Conservation (phyloP, 129 eudicot species). For the Cynara cardunculus region DNA sequence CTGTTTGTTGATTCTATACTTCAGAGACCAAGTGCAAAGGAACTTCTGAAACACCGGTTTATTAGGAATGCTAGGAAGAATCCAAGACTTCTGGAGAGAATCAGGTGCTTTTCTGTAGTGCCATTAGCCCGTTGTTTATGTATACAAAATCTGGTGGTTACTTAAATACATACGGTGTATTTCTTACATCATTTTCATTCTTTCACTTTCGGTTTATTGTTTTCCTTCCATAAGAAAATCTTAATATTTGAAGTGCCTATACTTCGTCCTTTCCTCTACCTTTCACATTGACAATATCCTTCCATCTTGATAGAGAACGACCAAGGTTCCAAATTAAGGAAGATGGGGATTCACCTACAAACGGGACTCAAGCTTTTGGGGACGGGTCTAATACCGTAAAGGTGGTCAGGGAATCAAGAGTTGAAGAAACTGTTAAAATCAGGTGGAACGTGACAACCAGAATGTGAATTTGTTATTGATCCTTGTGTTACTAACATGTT, state of each 20-base stretch:
- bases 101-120: conserved; percentile 45
- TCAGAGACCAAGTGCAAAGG: conserved; percentile 96
- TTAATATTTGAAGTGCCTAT: not conserved
- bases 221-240: not conserved
- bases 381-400: conserved; percentile 79
- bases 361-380: conserved; percentile 47
- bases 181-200: not conserved
- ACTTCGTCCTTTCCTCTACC: no score
- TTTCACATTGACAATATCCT: not conserved
- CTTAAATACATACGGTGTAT: not conserved
- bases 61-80: conserved; percentile 77
- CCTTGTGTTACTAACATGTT: conserved; percentile 8
- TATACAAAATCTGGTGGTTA: not conserved
- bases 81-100: conserved; percentile 86
- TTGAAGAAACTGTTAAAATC: conserved; percentile 65
- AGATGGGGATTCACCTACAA: conserved; percentile 51
- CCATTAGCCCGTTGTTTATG: not conserved
- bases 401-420: conserved; percentile 55
- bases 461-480: not conserved
- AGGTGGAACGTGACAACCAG: conserved; percentile 44
- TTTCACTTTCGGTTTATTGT: not conserved
- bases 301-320: conserved; percentile 57
- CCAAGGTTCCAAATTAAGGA: conserved; percentile 77
- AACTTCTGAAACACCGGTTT: conserved; percentile 85
- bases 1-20: not conserved